These are phyloP conservation scores for Harringtonia lauricola DNA, from an alignment of 2,329 filamentous ascomycete species.

Conservation along the genomic window DNA sequence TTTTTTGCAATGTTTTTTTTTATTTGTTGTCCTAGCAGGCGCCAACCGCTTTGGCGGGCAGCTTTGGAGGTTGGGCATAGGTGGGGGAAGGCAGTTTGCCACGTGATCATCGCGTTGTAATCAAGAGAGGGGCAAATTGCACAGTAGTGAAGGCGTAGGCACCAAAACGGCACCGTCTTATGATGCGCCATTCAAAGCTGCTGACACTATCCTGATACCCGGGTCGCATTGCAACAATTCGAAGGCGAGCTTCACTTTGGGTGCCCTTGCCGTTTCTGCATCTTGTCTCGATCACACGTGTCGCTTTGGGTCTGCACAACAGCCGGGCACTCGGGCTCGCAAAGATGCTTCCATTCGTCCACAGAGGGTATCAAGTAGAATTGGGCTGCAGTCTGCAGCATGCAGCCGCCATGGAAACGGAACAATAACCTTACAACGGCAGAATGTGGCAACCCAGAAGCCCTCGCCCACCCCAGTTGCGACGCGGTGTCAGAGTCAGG, in stretches of 20 bases:
- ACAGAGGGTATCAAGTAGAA: too few relatives aligned
- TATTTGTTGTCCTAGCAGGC: constrained; percentile 10
- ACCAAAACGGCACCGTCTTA: background rate
- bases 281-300: too few relatives aligned
- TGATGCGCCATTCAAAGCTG: too few relatives aligned
- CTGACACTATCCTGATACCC: too few relatives aligned
- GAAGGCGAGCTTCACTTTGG: too few relatives aligned
- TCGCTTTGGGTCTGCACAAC: too few relatives aligned
- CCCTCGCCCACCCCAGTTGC: constrained; percentile 83
- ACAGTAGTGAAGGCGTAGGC: background rate
- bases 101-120: constrained; percentile 6
- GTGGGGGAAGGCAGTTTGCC: constrained; percentile 1
- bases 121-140: constrained; percentile 2
- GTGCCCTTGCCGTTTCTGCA: too few relatives aligned
- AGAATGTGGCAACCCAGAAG: constrained; percentile 84
- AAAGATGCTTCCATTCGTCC: too few relatives aligned
- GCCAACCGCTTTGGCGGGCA: constrained; percentile 1
- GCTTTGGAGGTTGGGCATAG: constrained; percentile 9
- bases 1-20: constrained; percentile 13
- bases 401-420: background rate
- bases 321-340: too few relatives aligned
- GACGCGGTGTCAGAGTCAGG: constrained; percentile 62
- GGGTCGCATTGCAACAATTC: too few relatives aligned
- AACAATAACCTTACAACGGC: constrained; percentile 46
- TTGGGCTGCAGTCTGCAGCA: background rate